Evolutionary conservation across 345 rosid genomes (phyloP).

Genomic region (Aquilaria yunnanensis): DNA sequence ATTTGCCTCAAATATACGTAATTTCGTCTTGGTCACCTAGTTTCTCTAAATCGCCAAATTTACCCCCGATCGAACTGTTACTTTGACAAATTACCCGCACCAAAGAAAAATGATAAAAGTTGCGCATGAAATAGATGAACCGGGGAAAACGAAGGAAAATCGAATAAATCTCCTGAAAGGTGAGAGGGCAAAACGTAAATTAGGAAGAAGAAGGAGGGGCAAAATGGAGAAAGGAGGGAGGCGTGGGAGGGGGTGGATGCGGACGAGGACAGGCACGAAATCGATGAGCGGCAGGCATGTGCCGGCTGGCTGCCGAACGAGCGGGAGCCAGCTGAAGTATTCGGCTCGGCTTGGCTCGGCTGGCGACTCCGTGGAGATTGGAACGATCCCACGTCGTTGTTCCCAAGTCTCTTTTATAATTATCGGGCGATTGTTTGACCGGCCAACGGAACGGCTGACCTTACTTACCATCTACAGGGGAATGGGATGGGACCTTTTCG

Average conservation of each 20-base stretch:
- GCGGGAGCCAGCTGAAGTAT: slow-evolving; percentile 8
- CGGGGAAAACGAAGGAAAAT: no score
- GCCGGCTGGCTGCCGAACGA: slow-evolving; percentile 26
- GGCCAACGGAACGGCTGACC: slow-evolving; percentile 14
- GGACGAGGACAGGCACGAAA: slow-evolving; percentile 17
- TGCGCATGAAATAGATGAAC: no score
- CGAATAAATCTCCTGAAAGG: no score
- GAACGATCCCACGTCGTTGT: slow-evolving; percentile 11
- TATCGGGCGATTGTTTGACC: slow-evolving; percentile 5
- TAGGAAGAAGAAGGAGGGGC: not conserved
- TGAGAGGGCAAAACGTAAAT: not conserved
- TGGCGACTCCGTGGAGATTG: not conserved
- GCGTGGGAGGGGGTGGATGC: slow-evolving; percentile 5
- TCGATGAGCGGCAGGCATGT: slow-evolving; percentile 19
- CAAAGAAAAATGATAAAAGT: no score
- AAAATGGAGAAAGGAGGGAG: not conserved
- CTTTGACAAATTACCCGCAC: no score
- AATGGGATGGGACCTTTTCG: not conserved
- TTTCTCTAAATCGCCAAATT: no score
- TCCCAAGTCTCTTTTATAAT: not conserved
- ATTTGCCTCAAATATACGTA: no score
- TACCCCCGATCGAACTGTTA: no score
- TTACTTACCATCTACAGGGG: not conserved
- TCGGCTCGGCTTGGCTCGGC: slow-evolving; percentile 10
- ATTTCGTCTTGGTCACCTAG: no score